phyloP scores from a whole-genome alignment of 2,329 filamentous ascomycete genomes.

The Rhinocladiella mackenziei region DNA sequence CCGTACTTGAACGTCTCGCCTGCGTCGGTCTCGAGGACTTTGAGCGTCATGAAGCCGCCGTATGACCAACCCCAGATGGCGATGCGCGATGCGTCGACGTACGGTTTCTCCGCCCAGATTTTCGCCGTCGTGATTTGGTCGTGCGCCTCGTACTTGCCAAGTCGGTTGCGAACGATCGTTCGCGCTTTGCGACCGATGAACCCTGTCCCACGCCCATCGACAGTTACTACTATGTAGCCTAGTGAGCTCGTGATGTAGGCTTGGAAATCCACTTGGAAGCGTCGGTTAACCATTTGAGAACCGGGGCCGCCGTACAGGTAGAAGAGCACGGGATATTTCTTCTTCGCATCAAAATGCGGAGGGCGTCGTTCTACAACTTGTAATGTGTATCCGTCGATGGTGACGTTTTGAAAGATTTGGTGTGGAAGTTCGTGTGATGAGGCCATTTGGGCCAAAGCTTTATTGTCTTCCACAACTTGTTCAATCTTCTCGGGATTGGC shows the following conservation, averaged over 20 bases:
- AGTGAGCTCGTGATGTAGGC: slow-evolving; percentile 78
- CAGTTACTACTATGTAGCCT: slow-evolving; percentile 89
- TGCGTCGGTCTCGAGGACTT: slow-evolving; percentile 86
- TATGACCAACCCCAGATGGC: slow-evolving; percentile 99
- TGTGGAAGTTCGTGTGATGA: slow-evolving; percentile 76
- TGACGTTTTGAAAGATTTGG: slow-evolving; percentile 75
- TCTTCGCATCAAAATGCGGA: slow-evolving; percentile 73
- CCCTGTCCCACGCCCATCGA: slow-evolving; percentile 90
- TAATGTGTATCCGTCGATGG: slow-evolving; percentile 71
- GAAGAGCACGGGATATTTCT: slow-evolving; percentile 87
- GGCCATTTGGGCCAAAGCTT: slow-evolving; percentile 63
- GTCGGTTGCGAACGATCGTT: slow-evolving; percentile 73
- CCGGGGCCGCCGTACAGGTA: slow-evolving; percentile 90
- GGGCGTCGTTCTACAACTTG: slow-evolving; percentile 80
- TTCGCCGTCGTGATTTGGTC: slow-evolving; percentile 91
- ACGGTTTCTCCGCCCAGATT: slow-evolving; percentile 73
- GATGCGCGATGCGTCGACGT: slow-evolving; percentile 76
- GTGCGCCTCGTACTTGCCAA: slow-evolving; percentile 77
- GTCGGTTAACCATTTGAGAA: slow-evolving; percentile 81
- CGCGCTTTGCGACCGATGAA: slow-evolving; percentile 81
- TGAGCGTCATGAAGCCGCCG: slow-evolving; percentile 90
- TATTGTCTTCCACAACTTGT: slow-evolving; percentile 74
- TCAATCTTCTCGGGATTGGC: slow-evolving; percentile 62
- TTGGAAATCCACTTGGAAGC: slow-evolving; percentile 82
- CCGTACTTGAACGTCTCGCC: slow-evolving; percentile 91